Conservation (phyloP, 768 basidiomycete species). For the Boletus pseudopeckii region DNA sequence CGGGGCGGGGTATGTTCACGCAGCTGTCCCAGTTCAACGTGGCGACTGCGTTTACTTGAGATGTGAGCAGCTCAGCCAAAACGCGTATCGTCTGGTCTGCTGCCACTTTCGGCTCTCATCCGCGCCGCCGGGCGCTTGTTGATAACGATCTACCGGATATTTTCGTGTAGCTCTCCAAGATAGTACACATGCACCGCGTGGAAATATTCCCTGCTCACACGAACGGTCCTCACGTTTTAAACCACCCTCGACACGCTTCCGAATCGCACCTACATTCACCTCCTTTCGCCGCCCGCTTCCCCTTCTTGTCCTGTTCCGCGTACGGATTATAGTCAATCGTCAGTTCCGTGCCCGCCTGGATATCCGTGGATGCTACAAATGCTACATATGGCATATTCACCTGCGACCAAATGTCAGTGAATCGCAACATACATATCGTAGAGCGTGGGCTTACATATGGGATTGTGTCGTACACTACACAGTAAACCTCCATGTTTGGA, state of each 20-base stretch:
- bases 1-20: conserved; percentile 17
- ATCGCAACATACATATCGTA: not conserved
- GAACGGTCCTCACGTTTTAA: conserved; percentile 14
- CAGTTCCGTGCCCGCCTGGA: conserved; percentile 52
- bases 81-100: not conserved
- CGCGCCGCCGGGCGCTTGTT: not conserved
- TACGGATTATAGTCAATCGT: conserved; percentile 64
- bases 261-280: conserved; percentile 38
- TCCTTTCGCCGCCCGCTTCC: conserved; percentile 26
- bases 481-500: conserved; percentile 55
- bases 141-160: not conserved
- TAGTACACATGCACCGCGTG: not conserved
- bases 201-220: not conserved
- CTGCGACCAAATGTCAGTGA: conserved; percentile 29
- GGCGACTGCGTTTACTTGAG: not conserved
- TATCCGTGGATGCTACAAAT: conserved; percentile 48
- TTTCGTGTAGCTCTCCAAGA: not conserved
- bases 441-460: conserved; percentile 39
- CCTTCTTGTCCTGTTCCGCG: conserved; percentile 25
- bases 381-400: conserved; percentile 60
- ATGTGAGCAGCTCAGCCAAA: not conserved
- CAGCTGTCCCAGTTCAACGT: not conserved
- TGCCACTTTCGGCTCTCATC: not conserved
- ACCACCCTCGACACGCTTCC: conserved; percentile 38
- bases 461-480: conserved; percentile 61